These are phyloP conservation scores for Botrytis paeoniae DNA, from an alignment of 2,329 filamentous ascomycete genomes.

Conservation along the genomic window DNA sequence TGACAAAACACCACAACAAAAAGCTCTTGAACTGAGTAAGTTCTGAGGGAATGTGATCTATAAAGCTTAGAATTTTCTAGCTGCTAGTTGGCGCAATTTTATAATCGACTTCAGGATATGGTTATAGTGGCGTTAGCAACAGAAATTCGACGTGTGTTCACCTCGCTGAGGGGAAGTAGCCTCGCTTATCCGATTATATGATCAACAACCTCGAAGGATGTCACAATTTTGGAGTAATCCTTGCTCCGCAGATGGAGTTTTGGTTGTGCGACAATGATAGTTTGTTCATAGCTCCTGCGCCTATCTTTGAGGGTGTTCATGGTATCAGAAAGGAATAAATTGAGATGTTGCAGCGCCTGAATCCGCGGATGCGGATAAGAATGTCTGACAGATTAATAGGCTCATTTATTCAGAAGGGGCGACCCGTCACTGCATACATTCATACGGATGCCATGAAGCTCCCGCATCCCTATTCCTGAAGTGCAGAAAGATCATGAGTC, in stretches of 20 bases:
- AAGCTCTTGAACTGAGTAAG: too few species aligned
- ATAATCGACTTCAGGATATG: neutral
- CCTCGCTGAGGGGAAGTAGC: neutral
- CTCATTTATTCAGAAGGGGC: too few species aligned
- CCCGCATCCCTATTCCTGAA: neutral
- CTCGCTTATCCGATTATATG: neutral
- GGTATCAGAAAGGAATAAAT: accelerated
- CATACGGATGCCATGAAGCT: accelerated
- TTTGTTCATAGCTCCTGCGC: neutral
- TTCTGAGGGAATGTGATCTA: neutral
- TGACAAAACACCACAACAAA: neutral
- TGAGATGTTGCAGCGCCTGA: accelerated
- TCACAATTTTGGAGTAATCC: neutral
- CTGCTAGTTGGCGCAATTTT: neutral
- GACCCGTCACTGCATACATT: too few species aligned
- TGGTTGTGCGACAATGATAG: neutral
- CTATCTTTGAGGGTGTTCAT: neutral
- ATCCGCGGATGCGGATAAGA: neutral
- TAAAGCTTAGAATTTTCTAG: neutral
- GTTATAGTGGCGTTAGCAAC: neutral
- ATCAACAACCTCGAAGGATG: neutral
- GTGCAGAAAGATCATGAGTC: accelerated
- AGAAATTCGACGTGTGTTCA: neutral
- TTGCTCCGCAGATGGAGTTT: neutral
- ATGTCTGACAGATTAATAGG: neutral